Percentiles rank a stretch among this genome's conserved stretches.
These are phyloP conservation scores for Aquilaria malaccensis DNA, from an alignment of 345 rosid genomes.

Conservation along the genomic window DNA sequence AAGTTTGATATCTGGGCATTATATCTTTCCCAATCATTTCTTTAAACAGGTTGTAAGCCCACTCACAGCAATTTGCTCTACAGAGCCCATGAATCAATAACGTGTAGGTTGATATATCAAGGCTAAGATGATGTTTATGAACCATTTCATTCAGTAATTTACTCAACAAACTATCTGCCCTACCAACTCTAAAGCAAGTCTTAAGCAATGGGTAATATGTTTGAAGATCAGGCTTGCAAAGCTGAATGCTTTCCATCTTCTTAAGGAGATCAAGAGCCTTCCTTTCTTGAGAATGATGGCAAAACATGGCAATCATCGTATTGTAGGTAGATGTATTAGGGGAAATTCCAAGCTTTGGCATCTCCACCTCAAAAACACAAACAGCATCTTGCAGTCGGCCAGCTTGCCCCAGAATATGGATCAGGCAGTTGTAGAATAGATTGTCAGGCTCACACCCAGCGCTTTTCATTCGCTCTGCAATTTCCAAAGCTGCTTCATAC, in stretches of 20 bases:
- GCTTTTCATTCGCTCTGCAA: slow-evolving; percentile 42
- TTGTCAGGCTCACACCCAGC: slow-evolving; percentile 48
- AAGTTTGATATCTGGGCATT: slow-evolving; percentile 50
- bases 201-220: slow-evolving; percentile 67
- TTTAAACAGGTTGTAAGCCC: slow-evolving; percentile 67
- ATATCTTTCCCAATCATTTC: slow-evolving; percentile 73
- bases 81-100: slow-evolving; percentile 79
- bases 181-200: slow-evolving; percentile 59
- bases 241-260: slow-evolving; percentile 39
- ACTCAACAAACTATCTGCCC: slow-evolving; percentile 40
- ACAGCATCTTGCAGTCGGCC: slow-evolving; percentile 50
- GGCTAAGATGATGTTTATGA: slow-evolving; percentile 70
- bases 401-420: slow-evolving; percentile 57
- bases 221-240: slow-evolving; percentile 61
- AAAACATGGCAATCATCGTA: slow-evolving; percentile 73
- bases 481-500: slow-evolving; percentile 48
- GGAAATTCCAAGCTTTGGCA: slow-evolving; percentile 36
- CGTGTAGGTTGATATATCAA: slow-evolving; percentile 59
- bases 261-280: slow-evolving; percentile 43
- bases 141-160: slow-evolving; percentile 59
- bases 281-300: slow-evolving; percentile 37
- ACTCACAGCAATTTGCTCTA: slow-evolving; percentile 47
- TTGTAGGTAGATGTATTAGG: slow-evolving; percentile 62
- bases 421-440: slow-evolving; percentile 61
- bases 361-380: slow-evolving; percentile 47